Evolutionary conservation across 2,329 filamentous ascomycete species (phyloP), one percentile per base, ranked within the genome.

Genomic region (Pochonia chlamydosporia): DNA sequence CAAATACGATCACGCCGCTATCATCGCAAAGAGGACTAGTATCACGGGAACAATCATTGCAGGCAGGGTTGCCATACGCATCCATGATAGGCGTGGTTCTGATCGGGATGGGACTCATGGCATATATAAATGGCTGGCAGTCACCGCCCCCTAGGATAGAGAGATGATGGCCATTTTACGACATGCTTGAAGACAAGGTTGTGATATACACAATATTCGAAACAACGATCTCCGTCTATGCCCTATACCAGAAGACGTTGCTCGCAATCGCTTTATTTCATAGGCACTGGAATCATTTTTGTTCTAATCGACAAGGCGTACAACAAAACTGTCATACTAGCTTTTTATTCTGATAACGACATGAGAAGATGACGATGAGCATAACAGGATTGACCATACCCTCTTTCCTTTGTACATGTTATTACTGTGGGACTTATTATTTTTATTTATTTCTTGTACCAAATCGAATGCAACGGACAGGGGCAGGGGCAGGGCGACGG

Each of bases 71-170:
- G 49, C 88, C 88, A 14, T 92, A 91, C 60, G 84, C 85, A 35
- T 90, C 86, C 2, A 89, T 92, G 79, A 68, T 93, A 40, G 85
- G 88, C 10, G 88, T 93, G 26, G 87, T 93, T 23, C 66, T 93
- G 47, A 71, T 93, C 51, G 88, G 88, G 26, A 85, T 93, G 70
- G 86, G 88, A 13, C 65, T 93, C 54, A 93, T 93, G 88, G 87
- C 86, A 36, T 91, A 90, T 66, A 75, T 93, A 56, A 93, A 93
- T 60, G 85, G 85, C 44, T 92, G 87, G 87, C 85, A 89, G 57
- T 35, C 59, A 20, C 58, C 65, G 44, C 58, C 66, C 33, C 54
- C 64, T 4, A 57, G 56, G 20, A 44, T 63, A 41, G 65, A 69
- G 48, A 56, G 58, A 59, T 67, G 54, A 62, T 49, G 23, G 4